A percentile compares a stretch with the other conserved stretches of the same genome.
phyloP scores from a whole-genome alignment of 371 early-diverging fungal species.

The Chytridiales sp. region DNA sequence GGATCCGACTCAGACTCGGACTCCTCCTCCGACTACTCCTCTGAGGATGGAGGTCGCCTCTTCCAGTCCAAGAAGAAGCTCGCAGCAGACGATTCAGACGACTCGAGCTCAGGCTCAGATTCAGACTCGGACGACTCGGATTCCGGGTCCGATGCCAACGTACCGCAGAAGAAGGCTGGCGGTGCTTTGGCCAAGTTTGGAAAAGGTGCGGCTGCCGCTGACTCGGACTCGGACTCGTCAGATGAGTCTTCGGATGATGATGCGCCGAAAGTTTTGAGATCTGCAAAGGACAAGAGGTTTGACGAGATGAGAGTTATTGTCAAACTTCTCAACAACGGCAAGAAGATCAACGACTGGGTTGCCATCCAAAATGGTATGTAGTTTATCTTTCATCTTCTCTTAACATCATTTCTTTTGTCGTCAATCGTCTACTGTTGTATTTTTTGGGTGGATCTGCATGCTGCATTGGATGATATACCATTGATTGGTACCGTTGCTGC shows the following conservation, averaged over 20 bases:
- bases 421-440: too few relatives aligned
- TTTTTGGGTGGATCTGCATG: too few relatives aligned
- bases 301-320: constrained; percentile 55
- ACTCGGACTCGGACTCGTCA: constrained; percentile 49
- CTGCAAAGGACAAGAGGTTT: constrained; percentile 84
- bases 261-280: constrained; percentile 71
- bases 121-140: constrained; percentile 50
- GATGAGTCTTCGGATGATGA: too few relatives aligned
- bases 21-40: constrained; percentile 55
- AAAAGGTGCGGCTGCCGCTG: constrained; percentile 32
- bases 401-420: too few relatives aligned
- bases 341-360: constrained; percentile 90
- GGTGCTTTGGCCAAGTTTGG: constrained; percentile 12
- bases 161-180: constrained; percentile 10
- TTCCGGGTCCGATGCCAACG: constrained; percentile 15
- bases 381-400: too few relatives aligned
- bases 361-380: constrained; percentile 71
- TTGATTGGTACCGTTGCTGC: too few relatives aligned
- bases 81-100: too few relatives aligned
- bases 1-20: constrained; percentile 47
- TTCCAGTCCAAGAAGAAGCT: too few relatives aligned
- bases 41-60: too few relatives aligned
- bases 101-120: constrained; percentile 31
- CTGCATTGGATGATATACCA: too few relatives aligned
- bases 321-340: constrained; percentile 68